Evolutionary conservation across 257 asterid species (phyloP), one percentile per base, ranked within the genome.

Genomic region (Mentha longifolia): DNA sequence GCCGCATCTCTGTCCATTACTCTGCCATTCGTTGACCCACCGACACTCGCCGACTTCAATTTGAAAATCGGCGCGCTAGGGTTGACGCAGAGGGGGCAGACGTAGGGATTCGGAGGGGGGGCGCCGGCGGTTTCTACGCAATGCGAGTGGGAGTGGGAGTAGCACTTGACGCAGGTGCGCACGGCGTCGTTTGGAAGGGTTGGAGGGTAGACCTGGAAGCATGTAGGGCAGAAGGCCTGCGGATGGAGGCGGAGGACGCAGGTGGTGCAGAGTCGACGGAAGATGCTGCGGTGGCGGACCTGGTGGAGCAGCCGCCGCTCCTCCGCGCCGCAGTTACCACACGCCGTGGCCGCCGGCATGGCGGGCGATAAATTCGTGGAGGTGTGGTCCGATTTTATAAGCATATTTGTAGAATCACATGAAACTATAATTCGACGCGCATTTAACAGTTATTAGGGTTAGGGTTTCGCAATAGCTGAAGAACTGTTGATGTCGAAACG

Each of bases 231-330:
- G 82, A 91, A 91, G 11, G 85, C 78, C 37, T 91, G 96, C 5
- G 96, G 83, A 66, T 91, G 85, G 73, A 86, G 88, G 61, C 92
- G 93, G 67, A 94, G 92, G 22, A 94, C 97, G 78, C 99, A 94
- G 80, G 86, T 80, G 19, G 97, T 84, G 89, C 99, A 94, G 62
- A 89, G 84, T 45, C 91, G 91, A 16, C 90, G 92, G 83, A 81
- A 88, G 58, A 57, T 30, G 12, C 85, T 87, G 25, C 95, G 89
- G 87, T 83, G 87, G 75, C 91, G 96, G 78, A 89, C 74, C 66
- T 88, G 85, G 79, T 88, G 97, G 80, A 91, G 91, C 31, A 88
- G 82, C 35, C 73, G 82, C 35, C 83, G 88, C 76, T 94, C 96
- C 50, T 77, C 87, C 33, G 43, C 65, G 42, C 85, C 84, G 82